Evolutionary conservation across 169 alveolate species (phyloP), one percentile per base, ranked within the genome.

Genomic region (Plasmodium coatneyi): DNA sequence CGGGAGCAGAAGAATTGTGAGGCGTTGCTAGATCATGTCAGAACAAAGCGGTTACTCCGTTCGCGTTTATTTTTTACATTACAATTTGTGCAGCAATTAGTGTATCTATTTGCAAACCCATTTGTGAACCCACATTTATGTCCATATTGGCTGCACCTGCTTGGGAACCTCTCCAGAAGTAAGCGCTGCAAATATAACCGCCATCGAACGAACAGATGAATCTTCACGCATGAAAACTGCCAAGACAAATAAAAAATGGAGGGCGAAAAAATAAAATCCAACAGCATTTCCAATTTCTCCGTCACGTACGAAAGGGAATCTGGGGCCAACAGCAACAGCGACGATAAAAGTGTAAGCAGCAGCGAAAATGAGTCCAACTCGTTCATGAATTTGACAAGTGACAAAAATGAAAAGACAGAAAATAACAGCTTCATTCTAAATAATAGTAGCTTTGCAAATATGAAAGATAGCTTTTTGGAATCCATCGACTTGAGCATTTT

Each of bases 401-500:
- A 78, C 43, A 89, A 89, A 60, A 89, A 79, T 79, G 89, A 89
- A 25, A 89, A 89, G 81, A 72, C 66, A 28, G 94, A 78, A 32
- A 70, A 89, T n/a, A 89, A 89, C 41, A 84, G 84, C 32, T 84
- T 72, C 46, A 49, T 74, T 43, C 36, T 84, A 74, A 72, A 84
- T 60, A 84, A 74, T 84, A 89, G 89, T n/a, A 89, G 94, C 49
- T 89, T 79, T 79, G 89, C 30, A 56, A 89, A 89, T 79, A 60
- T 89, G 36, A 89, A 89, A 22, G 94, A 89, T 79, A 89, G 94
- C 36, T 66, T 89, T 16, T 46, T 89, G 81, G 94, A 89, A 46
- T 89, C 94, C 46, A 89, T 89, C 28, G 94, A 89, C 71, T 79
- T 89, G 83, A 89, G 94, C 49, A 82, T 89, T 41, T 60, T 89